These are phyloP conservation scores for Terana coerulea DNA, from an alignment of 768 basidiomycete species.

Conservation along the genomic window DNA sequence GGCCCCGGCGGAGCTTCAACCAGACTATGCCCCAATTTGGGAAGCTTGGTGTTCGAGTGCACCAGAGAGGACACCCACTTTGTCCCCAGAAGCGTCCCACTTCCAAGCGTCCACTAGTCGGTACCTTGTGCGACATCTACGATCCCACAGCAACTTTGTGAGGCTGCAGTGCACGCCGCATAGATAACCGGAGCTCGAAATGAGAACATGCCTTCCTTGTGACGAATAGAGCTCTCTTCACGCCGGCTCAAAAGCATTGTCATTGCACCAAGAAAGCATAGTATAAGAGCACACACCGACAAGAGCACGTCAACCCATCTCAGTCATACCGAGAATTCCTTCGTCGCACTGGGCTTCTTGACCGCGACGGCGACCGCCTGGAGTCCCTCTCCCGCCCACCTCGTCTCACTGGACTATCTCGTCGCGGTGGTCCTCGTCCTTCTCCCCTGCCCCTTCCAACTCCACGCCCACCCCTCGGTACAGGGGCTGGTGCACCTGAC, in stretches of 20 bases:
- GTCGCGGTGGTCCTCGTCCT: constrained; percentile 34
- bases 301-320: background rate
- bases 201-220: too few species aligned
- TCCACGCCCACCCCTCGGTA: constrained; percentile 39
- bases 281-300: background rate
- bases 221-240: too few species aligned
- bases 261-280: background rate
- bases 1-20: too few species aligned
- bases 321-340: constrained; percentile 19
- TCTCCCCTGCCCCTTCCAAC: constrained; percentile 40
- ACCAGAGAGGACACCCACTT: too few species aligned
- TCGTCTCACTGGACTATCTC: constrained; percentile 21
- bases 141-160: too few species aligned
- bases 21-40: too few species aligned
- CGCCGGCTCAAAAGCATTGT: background rate
- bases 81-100: too few species aligned
- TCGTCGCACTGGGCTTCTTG: constrained; percentile 40
- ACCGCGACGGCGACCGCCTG: constrained; percentile 36
- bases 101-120: too few species aligned
- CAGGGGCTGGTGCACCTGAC: constrained; percentile 45
- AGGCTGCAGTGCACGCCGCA: too few species aligned
- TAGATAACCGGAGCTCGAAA: too few species aligned
- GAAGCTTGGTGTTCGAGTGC: too few species aligned
- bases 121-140: too few species aligned
- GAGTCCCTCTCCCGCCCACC: constrained; percentile 33